phyloP scores from a whole-genome alignment of 225 moss, liverwort and hornwort species.

The Sphagnum tenellum region DNA sequence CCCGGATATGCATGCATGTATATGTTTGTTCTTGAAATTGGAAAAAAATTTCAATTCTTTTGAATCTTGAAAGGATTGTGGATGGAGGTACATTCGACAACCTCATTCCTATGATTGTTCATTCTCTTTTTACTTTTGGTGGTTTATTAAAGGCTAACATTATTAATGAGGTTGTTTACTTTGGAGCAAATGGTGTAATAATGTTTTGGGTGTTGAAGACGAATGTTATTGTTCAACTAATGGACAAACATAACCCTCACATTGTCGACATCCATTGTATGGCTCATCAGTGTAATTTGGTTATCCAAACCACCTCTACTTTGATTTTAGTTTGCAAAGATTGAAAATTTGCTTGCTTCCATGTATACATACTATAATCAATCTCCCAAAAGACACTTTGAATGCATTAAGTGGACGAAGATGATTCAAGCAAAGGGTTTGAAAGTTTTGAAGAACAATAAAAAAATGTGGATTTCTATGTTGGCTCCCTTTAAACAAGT shows the following conservation, averaged over 20 bases:
- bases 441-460: neutral
- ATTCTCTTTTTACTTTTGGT: neutral
- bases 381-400: too few relatives aligned
- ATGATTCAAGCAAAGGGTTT: neutral
- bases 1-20: too few relatives aligned
- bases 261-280: neutral
- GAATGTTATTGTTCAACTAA: neutral
- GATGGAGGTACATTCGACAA: neutral
- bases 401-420: neutral
- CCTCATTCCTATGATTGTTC: neutral
- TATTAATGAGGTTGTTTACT: neutral
- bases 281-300: neutral
- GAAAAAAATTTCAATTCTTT: neutral
- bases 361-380: neutral
- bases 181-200: neutral
- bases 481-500: neutral
- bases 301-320: neutral
- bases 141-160: neutral
- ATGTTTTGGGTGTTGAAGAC: neutral
- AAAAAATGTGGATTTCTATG: conserved; percentile 1
- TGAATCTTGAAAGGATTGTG: neutral
- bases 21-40: neutral
- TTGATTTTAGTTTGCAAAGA: neutral
- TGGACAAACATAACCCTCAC: neutral
- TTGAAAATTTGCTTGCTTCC: neutral